Conservation (phyloP, 805 yeast species). For the Kazachstania taianensis region DNA sequence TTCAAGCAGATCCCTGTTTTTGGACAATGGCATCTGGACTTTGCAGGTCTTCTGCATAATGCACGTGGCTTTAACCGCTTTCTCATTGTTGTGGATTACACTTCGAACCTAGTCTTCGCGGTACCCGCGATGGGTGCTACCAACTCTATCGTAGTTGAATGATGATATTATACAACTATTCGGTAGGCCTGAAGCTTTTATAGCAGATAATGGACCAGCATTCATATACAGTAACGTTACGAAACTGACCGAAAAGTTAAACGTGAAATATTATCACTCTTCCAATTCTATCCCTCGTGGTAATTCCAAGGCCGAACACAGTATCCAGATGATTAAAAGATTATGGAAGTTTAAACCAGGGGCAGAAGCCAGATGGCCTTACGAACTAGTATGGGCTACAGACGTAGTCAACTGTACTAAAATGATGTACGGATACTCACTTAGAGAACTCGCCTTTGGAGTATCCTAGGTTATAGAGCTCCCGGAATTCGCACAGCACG, state of each 20-base stretch:
- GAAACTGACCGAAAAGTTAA: neutral
- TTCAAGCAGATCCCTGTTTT: neutral
- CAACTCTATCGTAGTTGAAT: no score
- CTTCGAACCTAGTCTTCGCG: constrained; percentile 1
- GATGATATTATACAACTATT: neutral
- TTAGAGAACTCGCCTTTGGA: neutral
- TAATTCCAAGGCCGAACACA: neutral
- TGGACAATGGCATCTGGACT: constrained; percentile 2
- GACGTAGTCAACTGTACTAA: neutral
- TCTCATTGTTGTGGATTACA: constrained; percentile 1
- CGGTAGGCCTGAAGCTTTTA: neutral
- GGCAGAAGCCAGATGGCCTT: neutral
- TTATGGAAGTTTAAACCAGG: neutral
- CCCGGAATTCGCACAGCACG: no score
- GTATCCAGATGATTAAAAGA: neutral
- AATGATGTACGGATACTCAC: neutral
- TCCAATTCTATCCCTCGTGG: neutral
- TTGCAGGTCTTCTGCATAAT: constrained; percentile 1
- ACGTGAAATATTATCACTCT: neutral
- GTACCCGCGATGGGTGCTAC: no score
- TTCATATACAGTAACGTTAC: neutral
- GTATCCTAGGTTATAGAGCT: no score
- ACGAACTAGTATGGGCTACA: neutral
- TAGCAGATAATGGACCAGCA: neutral
- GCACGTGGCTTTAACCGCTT: neutral